Conservation (phyloP, 1,139 yeast genomes). For the Yamadazyma friedrichii region DNA sequence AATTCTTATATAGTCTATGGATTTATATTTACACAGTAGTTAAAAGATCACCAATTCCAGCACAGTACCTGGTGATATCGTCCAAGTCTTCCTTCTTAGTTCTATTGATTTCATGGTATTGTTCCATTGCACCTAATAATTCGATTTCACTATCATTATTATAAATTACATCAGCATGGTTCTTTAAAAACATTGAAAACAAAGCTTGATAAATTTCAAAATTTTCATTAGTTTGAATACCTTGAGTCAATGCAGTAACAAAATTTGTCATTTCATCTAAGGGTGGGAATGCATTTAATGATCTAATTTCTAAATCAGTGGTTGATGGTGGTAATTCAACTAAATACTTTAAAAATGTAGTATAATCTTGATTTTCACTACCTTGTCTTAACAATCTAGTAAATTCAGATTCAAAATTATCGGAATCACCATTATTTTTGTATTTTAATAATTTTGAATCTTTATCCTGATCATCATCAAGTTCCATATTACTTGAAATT, state of each 20-base stretch:
- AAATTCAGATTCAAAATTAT: constrained; percentile 69
- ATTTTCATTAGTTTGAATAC: constrained; percentile 56
- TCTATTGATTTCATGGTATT: constrained; percentile 29
- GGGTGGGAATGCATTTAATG: constrained; percentile 66
- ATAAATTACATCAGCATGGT: constrained; percentile 81
- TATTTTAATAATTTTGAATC: constrained; percentile 28
- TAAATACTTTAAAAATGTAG: constrained; percentile 53
- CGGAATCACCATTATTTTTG: constrained; percentile 22
- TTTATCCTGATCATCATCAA: constrained; percentile 15
- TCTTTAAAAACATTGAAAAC: constrained; percentile 68
- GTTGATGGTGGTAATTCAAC: constrained; percentile 72
- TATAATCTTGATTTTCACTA: constrained; percentile 37
- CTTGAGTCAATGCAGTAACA: constrained; percentile 61
- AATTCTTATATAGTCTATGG: too few relatives aligned
- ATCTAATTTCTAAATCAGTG: constrained; percentile 83
- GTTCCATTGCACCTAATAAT: constrained; percentile 43
- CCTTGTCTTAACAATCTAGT: constrained; percentile 64
- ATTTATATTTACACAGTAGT: constrained; percentile 19
- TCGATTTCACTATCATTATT: constrained; percentile 35
- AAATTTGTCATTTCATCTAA: constrained; percentile 64
- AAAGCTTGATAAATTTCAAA: constrained; percentile 77
- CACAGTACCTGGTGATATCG: constrained; percentile 72
- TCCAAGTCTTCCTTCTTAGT: constrained; percentile 55
- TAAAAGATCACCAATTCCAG: constrained; percentile 75
- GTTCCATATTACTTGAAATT: constrained; percentile 8